A percentile compares a stretch with the other conserved stretches of the same genome.
These are phyloP conservation scores for Collybia sordida DNA, from an alignment of 768 basidiomycete genomes.

Conservation along the genomic window DNA sequence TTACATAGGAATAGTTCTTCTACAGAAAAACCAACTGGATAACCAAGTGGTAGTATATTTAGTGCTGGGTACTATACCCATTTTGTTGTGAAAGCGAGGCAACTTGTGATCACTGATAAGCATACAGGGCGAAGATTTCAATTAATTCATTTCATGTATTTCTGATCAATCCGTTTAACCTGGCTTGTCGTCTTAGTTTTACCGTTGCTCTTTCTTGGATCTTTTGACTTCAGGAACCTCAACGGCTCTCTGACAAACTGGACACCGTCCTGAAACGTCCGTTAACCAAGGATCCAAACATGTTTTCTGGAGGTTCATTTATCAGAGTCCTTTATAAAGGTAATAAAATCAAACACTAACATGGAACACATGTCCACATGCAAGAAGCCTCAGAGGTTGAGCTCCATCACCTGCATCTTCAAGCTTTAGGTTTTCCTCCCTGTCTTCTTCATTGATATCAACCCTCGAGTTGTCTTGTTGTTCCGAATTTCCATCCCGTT, in stretches of 20 bases:
- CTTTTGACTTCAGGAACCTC: slow-evolving; percentile 39
- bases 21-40: too few species aligned
- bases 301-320: slow-evolving; percentile 54
- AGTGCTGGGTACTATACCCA: background rate
- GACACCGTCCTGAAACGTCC: slow-evolving; percentile 85
- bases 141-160: background rate
- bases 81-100: background rate
- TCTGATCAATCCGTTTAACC: background rate
- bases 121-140: background rate
- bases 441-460: slow-evolving; percentile 3
- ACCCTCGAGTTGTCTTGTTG: background rate
- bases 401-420: slow-evolving; percentile 75
- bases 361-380: slow-evolving; percentile 89
- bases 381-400: slow-evolving; percentile 72
- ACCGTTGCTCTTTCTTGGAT: slow-evolving; percentile 4
- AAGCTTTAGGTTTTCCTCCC: slow-evolving; percentile 41
- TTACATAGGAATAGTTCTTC: too few species aligned
- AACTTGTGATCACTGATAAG: too few species aligned
- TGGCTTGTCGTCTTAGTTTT: background rate
- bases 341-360: slow-evolving; percentile 41
- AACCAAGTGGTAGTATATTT: background rate
- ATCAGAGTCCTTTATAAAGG: too few species aligned
- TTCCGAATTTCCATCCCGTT: slow-evolving; percentile 1
- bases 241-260: slow-evolving; percentile 79
- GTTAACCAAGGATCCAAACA: slow-evolving; percentile 90